phyloP scores from a whole-genome alignment of 202 grass and related monocot genomes.

The Zizania palustris region DNA sequence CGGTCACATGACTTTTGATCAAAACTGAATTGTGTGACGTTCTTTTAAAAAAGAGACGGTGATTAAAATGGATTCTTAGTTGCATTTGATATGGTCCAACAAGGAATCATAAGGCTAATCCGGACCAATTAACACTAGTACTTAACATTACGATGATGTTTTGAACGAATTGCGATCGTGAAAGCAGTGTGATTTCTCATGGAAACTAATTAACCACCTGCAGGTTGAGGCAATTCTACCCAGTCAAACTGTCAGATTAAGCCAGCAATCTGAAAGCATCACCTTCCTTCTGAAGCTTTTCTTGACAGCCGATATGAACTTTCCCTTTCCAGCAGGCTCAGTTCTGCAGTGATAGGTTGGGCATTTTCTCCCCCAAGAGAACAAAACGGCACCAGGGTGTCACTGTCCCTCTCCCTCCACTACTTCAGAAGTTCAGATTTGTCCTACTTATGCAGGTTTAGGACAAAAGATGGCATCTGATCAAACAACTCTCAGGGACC shows the following conservation, averaged over 20 bases:
- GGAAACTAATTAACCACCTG: conserved; percentile 13
- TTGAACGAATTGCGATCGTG: not conserved
- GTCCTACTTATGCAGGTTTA: conserved; percentile 53
- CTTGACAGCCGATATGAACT: conserved; percentile 48
- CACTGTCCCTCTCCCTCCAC: conserved; percentile 57
- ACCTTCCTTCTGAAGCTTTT: conserved; percentile 34
- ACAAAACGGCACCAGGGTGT: conserved; percentile 53
- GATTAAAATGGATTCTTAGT: not conserved
- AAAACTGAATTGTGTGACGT: too few species aligned
- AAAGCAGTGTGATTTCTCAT: conserved; percentile 1
- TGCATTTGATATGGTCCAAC: not conserved
- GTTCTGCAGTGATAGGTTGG: conserved; percentile 18
- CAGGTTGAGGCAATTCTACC: not conserved
- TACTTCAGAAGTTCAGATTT: conserved; percentile 49
- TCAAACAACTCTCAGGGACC: conserved; percentile 26
- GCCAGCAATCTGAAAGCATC: conserved; percentile 45
- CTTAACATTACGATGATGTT: conserved; percentile 1
- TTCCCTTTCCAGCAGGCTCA: conserved; percentile 49
- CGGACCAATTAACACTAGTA: not conserved
- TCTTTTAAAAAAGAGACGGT: too few species aligned
- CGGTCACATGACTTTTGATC: too few species aligned
- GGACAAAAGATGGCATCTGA: conserved; percentile 51
- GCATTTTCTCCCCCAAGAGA: conserved; percentile 45
- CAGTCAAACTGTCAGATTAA: too few species aligned
- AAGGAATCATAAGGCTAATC: too few species aligned